Base-by-base conservation (phyloP, 1,284 basidiomycete species). In the Puccinia triticina region DNA sequence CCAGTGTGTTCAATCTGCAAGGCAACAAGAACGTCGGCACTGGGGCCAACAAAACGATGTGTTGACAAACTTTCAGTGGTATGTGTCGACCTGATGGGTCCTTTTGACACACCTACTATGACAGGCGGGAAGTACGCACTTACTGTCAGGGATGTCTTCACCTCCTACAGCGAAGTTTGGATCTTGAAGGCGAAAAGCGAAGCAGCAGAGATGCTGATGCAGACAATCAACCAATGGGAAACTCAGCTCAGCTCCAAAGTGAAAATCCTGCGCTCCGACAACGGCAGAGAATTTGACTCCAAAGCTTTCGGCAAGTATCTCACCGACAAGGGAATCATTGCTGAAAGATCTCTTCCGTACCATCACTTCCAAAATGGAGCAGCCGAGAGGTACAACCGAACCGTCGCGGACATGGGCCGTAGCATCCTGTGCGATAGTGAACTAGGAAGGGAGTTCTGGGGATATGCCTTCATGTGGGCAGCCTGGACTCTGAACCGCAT, bases 401-500 rank as follows among this genome's bases (percentile, higher is more conserved):
- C 76, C 0, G 23, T 77, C 1, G 29, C 37, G 1, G 61, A 77
- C 29, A 77, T 77, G 76, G 76, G 76, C 0, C 1, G 76, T n/a
- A n/a, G n/a, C n/a, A n/a, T n/a, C n/a, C n/a, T 77, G 2, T 48
- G 46, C 14, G 40, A 14, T 3, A 53, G 40, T 11, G 29, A 46
- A 5, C 21, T 69, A 14, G 46, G 34, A 0, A n/a, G 34, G 26
- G 12, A 34, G 48, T 79, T 79, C 23, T 71, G 64, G 64, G 57
- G 32, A 1, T 43, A 50, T 26, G 61, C 48, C 21, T 71, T 32
- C 37, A 37, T n/a, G n/a, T n/a, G n/a, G n/a, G n/a, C n/a, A n/a
- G n/a, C n/a, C n/a, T n/a, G n/a, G n/a, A n/a, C n/a, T 1, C 46
- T 53, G 14, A 79, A 79, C 14, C 21, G 5, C 0, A 29, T 79